These are phyloP conservation scores for Phytophthora sansomeana DNA, from an alignment of 352 stramenopile genomes.

Conservation along the genomic window DNA sequence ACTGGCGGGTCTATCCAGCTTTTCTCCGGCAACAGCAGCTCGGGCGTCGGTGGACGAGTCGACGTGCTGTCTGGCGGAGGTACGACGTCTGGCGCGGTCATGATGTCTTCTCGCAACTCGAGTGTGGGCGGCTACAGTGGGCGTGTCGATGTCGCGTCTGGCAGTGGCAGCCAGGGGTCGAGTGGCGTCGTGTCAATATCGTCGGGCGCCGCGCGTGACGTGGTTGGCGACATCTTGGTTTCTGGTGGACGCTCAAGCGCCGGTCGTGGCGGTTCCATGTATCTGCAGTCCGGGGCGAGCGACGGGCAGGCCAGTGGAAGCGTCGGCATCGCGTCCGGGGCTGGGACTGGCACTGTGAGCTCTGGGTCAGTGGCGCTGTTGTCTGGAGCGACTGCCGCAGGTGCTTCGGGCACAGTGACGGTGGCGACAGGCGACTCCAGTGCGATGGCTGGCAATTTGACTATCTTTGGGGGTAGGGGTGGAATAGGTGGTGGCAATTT, in stretches of 20 bases:
- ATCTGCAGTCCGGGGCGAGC: constrained; percentile 30
- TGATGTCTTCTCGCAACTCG: constrained; percentile 27
- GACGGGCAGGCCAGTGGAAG: constrained; percentile 24
- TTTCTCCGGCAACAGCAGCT: constrained; percentile 30
- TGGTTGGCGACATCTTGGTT: constrained; percentile 28
- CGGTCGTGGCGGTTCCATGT: constrained; percentile 19
- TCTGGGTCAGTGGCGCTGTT: constrained; percentile 23
- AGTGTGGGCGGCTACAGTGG: constrained; percentile 20
- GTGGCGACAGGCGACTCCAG: constrained; percentile 28
- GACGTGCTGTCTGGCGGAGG: constrained; percentile 25
- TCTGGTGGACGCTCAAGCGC: constrained; percentile 26
- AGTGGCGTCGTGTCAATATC: constrained; percentile 35
- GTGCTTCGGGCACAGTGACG: constrained; percentile 17
- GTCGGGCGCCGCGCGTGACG: constrained; percentile 25
- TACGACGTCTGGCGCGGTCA: constrained; percentile 17
- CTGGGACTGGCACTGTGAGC: constrained; percentile 8
- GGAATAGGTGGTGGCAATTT: constrained; percentile 27
- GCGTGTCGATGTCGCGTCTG: constrained; percentile 26
- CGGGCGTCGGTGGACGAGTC: constrained; percentile 18
- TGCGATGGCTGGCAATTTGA: constrained; percentile 22
- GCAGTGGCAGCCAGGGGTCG: constrained; percentile 30
- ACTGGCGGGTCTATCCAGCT: too few species aligned
- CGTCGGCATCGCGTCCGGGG: constrained; percentile 18
- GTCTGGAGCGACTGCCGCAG: constrained; percentile 13
- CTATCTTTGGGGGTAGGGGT: constrained; percentile 20